Base-by-base conservation (phyloP, 345 rosid genomes). In the Sonneratia alba region DNA sequence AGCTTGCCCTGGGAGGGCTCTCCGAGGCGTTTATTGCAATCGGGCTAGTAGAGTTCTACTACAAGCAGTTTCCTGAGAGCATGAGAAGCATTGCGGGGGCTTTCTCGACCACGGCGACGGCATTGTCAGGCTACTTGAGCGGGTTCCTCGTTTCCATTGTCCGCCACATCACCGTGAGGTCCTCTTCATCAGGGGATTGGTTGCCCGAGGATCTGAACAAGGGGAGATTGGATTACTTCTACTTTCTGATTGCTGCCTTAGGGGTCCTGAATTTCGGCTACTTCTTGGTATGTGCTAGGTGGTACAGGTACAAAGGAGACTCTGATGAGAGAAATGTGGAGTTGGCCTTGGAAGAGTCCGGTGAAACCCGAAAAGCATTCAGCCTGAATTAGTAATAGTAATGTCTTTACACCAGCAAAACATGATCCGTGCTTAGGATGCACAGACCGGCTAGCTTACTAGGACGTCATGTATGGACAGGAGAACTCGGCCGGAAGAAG, bases 21-120 rank as follows among this genome's bases (percentile, higher is more conserved):
- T 89, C 96, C 0, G 96, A 90, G 78, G 96, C 95, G 3, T 82
- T 92, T 21, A 81, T 76, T 21, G 89, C 87, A 0, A 87, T 92
- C 47, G 96, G 86, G 24, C 96, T 87, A 69, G 89, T 89, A 0
- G 96, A 90, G 75, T 90, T 92, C 74, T 92, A 77, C 79, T 88
- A 92, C 70, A 77, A 86, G 1, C 95, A 92, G 84, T 78, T 92
- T 75, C 98, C 98, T 1, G 87, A 86, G 74, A 81, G 82, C 64
- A 90, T 92, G 94, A 86, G 96, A 10, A 88, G 89, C 62, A 82
- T 92, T 6, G 96, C 96, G 0, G 77, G 91, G 16, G 76, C 85
- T 59, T 72, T 92, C 37, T 85, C 81, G 21, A 87, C 90, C 66
- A 75, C 90, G 21, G 96, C 90, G 65, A 72, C 81, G 82, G 96